A percentile compares a stretch with the other conserved stretches of the same genome.
phyloP scores from a whole-genome alignment of 139 green algal genomes.

The Marvania coccoides region DNA sequence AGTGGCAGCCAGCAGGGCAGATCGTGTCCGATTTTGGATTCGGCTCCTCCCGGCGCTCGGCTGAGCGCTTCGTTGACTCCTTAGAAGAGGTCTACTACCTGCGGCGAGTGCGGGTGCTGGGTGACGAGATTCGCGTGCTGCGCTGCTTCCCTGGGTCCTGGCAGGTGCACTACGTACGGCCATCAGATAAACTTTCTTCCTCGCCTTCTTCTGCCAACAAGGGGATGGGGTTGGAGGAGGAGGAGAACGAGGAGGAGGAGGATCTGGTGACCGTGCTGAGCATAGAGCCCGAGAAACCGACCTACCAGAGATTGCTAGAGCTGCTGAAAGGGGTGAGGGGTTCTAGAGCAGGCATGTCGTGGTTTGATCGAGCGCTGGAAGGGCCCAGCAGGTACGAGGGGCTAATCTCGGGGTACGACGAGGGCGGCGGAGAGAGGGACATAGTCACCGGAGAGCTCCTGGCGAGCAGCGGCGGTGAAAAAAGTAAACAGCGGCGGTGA shows the following conservation, averaged over 20 bases:
- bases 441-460: constrained; percentile 25
- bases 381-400: background rate
- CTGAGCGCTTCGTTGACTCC: constrained; percentile 45
- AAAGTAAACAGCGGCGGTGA: no score
- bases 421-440: constrained; percentile 1
- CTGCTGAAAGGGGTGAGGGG: constrained; percentile 25
- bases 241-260: no score
- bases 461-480: background rate
- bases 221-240: no score
- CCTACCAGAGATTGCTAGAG: constrained; percentile 31
- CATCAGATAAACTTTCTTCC: background rate
- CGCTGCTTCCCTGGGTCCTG: constrained; percentile 49
- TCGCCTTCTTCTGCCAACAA: no score
- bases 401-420: background rate
- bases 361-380: constrained; percentile 18
- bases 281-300: constrained; percentile 23
- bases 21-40: constrained; percentile 63
- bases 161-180: constrained; percentile 48
- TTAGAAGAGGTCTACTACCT: constrained; percentile 62
- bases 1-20: constrained; percentile 57
- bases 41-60: constrained; percentile 27
- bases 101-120: constrained; percentile 45
- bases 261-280: no score
- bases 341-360: constrained; percentile 15
- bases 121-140: constrained; percentile 53